Conservation (phyloP, 2,329 filamentous ascomycete genomes). For the Sclerotinia borealis region DNA sequence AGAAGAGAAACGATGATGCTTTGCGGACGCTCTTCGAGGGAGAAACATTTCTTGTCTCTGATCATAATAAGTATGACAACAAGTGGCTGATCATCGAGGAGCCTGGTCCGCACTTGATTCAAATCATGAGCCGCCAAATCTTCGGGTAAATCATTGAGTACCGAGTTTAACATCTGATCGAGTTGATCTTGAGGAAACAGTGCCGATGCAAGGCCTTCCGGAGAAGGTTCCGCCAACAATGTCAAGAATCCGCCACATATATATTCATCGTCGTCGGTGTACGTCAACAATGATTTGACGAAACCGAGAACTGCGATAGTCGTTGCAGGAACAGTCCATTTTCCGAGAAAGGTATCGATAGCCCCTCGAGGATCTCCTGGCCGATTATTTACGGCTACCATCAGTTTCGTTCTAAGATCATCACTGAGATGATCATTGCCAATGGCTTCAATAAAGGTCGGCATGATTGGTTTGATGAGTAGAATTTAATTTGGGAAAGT, state of each 20-base stretch:
- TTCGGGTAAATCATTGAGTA: not conserved
- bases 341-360: not conserved
- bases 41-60: not conserved
- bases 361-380: not conserved
- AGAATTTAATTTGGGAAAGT: no score
- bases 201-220: not conserved
- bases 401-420: not conserved
- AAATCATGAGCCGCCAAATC: not conserved
- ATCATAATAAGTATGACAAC: not conserved
- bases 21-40: not conserved
- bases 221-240: not conserved
- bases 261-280: not conserved
- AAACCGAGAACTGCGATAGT: not conserved
- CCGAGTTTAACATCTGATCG: not conserved
- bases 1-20: not conserved
- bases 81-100: not conserved
- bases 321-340: not conserved
- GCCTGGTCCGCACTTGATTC: not conserved
- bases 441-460: not conserved
- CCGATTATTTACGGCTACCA: not conserved
- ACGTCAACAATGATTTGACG: not conserved
- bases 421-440: not conserved
- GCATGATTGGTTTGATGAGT: not conserved
- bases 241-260: not conserved
- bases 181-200: not conserved